Base-by-base conservation (phyloP, 2,329 filamentous ascomycete species). In the Pyricularia sp. region DNA sequence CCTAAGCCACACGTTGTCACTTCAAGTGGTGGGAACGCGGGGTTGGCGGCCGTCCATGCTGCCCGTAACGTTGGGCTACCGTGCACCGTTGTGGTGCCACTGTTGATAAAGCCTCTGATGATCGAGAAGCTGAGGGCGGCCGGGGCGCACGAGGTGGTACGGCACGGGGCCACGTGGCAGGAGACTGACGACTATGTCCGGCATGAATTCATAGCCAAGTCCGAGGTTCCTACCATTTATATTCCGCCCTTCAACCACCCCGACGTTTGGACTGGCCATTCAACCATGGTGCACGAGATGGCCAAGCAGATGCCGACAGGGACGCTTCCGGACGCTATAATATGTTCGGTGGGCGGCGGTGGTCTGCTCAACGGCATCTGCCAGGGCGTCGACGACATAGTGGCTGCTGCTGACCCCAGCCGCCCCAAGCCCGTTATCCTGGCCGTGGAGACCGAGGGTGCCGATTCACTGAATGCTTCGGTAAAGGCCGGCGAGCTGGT, bases 1-100 rank as follows among this genome's bases (percentile, higher is more conserved):
- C 59, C 59, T 11, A 26, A 28, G 25, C 59, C 59, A 17, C 59
- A 63, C 14, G 59, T 63, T 20, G 59, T 63, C 25, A 63, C 59
- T 20, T 63, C 59, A 20, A 63, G 59, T 14, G 59, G 59, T 20
- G 59, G 59, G 3, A 95, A 95, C 73, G 92, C 92, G 0, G 92
- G 92, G 1, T 85, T 95, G 1, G 92, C 91, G 0, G 91, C 90
- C 72, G 90, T 91, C 20, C 88, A 88, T 67, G 90, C 91, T 0
- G 89, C 91, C 10, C 80, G 80, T 59, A 82, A 84, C 1, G 82
- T 94, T 7, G 81, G 82, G 11, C 83, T 86, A 26, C 85, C 85
- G 0, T 87, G 87, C 73, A 93, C 91, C 0, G 89, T 95, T 70
- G 89, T 92, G 12, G 88, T 93, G 1, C 92, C 92, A 0, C 76